A percentile compares a stretch with the other conserved stretches of the same genome.
These are phyloP conservation scores for Diplodia scrobiculata DNA, from an alignment of 2,329 filamentous ascomycete species.

Conservation along the genomic window DNA sequence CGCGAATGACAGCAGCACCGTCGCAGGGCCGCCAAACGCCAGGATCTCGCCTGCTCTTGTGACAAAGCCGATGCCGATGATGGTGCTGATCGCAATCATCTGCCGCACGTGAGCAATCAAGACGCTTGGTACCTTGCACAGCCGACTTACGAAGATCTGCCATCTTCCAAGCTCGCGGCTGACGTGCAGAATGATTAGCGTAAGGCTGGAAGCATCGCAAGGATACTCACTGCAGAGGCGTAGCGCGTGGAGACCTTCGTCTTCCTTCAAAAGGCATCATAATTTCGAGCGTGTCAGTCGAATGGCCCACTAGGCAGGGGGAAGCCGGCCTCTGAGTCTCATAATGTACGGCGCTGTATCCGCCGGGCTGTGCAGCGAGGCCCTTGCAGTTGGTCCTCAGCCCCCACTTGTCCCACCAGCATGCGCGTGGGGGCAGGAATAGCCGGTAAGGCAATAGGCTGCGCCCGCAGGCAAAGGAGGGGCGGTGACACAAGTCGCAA, in stretches of 20 bases:
- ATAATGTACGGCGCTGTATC: not conserved
- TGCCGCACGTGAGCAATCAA: too few relatives aligned
- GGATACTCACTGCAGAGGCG: constrained; percentile 4
- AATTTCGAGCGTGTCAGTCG: not conserved
- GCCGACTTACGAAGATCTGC: constrained; percentile 27
- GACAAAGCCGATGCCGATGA: constrained; percentile 41
- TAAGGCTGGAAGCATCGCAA: not conserved
- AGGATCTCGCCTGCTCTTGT: constrained; percentile 40
- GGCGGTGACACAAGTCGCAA: not conserved
- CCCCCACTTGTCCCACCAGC: too few relatives aligned
- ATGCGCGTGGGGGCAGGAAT: not conserved
- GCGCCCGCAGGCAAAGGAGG: constrained; percentile 1
- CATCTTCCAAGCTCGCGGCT: constrained; percentile 26
- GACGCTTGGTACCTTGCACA: too few relatives aligned
- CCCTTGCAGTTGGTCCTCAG: not conserved
- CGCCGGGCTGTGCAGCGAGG: not conserved
- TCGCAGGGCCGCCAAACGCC: constrained; percentile 41
- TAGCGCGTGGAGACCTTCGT: constrained; percentile 2
- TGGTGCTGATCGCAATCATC: constrained; percentile 45
- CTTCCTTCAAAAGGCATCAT: not conserved
- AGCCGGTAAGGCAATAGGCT: not conserved
- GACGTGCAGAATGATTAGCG: not conserved
- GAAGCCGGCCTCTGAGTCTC: not conserved
- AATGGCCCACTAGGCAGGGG: not conserved
- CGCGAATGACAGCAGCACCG: constrained; percentile 40